Evolutionary conservation across 2,329 filamentous ascomycete species (phyloP).

Genomic region (Paraconiothyrium brasiliense): DNA sequence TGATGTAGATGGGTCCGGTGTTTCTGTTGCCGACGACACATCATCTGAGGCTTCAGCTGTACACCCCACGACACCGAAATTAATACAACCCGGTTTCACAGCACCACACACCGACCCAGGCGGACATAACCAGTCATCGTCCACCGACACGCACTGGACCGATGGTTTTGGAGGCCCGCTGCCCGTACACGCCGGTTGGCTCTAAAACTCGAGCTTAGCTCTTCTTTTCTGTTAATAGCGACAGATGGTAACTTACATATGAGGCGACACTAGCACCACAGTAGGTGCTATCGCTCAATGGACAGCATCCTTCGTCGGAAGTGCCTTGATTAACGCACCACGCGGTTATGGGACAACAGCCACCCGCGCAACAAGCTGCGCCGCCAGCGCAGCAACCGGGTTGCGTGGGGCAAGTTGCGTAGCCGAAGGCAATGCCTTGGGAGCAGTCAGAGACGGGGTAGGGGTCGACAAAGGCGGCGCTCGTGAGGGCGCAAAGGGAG

Average conservation of each 20-base stretch:
- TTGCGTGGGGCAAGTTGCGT: background rate
- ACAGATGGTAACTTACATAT: background rate
- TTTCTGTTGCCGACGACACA: background rate
- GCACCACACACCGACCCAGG: background rate
- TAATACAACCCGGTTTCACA: background rate
- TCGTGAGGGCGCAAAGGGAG: background rate
- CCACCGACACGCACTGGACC: constrained; percentile 1
- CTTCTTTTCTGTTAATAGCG: background rate
- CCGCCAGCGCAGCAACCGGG: background rate
- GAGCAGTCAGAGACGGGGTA: constrained; percentile 5
- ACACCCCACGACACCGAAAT: background rate
- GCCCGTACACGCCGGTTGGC: background rate
- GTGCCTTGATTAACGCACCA: constrained; percentile 8
- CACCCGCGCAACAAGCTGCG: constrained; percentile 5
- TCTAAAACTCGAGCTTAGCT: background rate
- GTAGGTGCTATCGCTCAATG: background rate
- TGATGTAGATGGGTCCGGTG: background rate
- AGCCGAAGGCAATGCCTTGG: constrained; percentile 1
- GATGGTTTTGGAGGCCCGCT: constrained; percentile 1
- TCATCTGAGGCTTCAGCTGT: background rate
- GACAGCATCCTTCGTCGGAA: constrained; percentile 9
- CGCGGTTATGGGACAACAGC: constrained; percentile 7
- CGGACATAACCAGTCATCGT: constrained; percentile 7
- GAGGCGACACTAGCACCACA: constrained; percentile 7
- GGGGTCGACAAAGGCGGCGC: background rate